Evolutionary conservation across 2,329 filamentous ascomycete species (phyloP), one percentile per base, ranked within the genome.

Genomic region (Claviceps paspali): DNA sequence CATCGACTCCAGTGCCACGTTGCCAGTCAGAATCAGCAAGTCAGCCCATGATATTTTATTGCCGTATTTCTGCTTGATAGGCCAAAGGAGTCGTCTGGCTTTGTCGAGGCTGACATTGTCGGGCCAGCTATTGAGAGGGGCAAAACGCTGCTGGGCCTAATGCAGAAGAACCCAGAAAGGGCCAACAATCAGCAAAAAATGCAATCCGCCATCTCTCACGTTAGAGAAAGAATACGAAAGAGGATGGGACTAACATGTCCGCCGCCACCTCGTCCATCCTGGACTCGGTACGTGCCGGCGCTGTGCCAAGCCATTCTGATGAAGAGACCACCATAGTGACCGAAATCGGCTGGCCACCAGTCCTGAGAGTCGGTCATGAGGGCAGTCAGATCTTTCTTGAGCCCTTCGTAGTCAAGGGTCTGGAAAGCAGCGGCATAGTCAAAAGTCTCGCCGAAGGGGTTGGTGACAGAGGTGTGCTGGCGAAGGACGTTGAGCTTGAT

Each of bases 1-100:
- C 77, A 83, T 84, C 43, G 71, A 73, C 61, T 86, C 81, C 45
- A 86, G 68, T 33, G 81, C 79, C 12, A 85, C 79, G 54, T 85
- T 85, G 46, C 81, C 81, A 21, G 78, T 71, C 38, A 86, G 68
- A 39, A 84, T 65, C 34, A 79, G 56, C 41, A 86, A 60, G 53
- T 86, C 81, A 18, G 80, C 76, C 81, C 81, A 86, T 0, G 81
- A 85, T 58, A 86, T 80, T 65, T 82, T 83, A 67, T 74, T 75
- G 55, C 81, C 81, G 47, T 86, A 86, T 68, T 86, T 86, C 49
- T 83, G 79, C 72, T 86, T 86, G 63, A 86, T 76, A 39, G 81
- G 81, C 77, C 79, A 84, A 29, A 86, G 64, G 39, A 86, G 71
- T 45, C 81, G 79, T 39, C 81, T 80, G 23, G 80, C 81, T 70